A percentile compares a stretch with the other conserved stretches of the same genome.
These are phyloP conservation scores for Vitis rupestris DNA, from an alignment of 164 flowering plant genomes.

Conservation along the genomic window DNA sequence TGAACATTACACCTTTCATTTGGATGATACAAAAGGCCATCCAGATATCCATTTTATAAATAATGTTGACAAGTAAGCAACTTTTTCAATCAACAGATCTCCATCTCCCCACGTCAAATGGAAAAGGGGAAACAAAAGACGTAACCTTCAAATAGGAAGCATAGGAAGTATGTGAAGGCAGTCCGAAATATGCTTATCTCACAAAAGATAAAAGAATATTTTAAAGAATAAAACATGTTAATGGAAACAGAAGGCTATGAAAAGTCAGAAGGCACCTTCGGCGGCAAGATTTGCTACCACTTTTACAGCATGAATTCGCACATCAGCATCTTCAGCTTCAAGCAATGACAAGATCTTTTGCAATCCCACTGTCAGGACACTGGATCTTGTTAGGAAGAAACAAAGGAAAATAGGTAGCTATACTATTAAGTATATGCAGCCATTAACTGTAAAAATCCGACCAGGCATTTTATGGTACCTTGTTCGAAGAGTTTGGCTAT, in stretches of 20 bases:
- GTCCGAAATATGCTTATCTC: no score
- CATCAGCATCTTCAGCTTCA: conserved; percentile 89
- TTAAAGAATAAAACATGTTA: neutral
- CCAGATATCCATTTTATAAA: no score
- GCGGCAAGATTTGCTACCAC: conserved; percentile 98
- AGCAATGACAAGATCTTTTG: conserved; percentile 93
- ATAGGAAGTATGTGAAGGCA: no score
- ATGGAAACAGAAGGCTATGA: neutral
- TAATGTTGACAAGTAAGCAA: no score
- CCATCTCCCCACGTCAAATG: no score
- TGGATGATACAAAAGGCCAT: no score
- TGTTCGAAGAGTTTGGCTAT: conserved; percentile 91
- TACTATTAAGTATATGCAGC: neutral
- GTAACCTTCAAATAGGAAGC: no score
- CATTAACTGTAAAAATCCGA: neutral
- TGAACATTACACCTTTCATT: no score
- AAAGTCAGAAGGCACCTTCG: conserved; percentile 55
- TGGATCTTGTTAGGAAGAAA: neutral
- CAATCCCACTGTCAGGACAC: conserved; percentile 73
- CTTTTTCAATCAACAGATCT: no score
- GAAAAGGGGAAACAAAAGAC: no score
- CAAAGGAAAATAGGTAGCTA: neutral
- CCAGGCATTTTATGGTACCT: conserved; percentile 38
- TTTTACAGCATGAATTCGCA: conserved; percentile 96
- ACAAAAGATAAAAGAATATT: no score